Evolutionary conservation across 2,329 filamentous ascomycete species (phyloP).

Genomic region (Nothophoma quercina): DNA sequence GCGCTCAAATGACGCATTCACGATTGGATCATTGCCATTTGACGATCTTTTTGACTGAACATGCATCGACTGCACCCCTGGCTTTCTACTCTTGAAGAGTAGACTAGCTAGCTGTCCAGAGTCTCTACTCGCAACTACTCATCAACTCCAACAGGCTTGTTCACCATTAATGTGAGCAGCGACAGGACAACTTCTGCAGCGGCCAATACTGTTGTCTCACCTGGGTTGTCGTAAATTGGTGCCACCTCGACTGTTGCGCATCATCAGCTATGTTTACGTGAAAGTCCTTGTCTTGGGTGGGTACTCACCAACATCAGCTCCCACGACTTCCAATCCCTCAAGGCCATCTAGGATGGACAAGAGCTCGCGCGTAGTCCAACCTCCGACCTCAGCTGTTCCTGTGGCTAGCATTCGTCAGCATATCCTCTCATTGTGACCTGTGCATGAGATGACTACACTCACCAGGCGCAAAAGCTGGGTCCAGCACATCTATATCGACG

Average conservation of each 20-base stretch:
- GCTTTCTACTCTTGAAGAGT: not conserved
- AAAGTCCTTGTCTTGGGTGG: too few relatives aligned
- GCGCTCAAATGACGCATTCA: not conserved
- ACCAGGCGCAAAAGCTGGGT: constrained; percentile 64
- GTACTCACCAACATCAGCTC: constrained; percentile 62
- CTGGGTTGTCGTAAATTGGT: constrained; percentile 67
- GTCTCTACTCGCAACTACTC: not conserved
- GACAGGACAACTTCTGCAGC: constrained; percentile 64
- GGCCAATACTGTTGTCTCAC: constrained; percentile 64
- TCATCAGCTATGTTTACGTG: too few relatives aligned
- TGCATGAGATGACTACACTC: too few relatives aligned
- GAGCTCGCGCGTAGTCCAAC: constrained; percentile 68
- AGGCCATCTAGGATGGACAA: constrained; percentile 66
- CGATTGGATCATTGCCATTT: constrained; percentile 7
- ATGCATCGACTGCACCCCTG: not conserved
- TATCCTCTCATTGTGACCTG: not conserved
- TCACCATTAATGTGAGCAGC: constrained; percentile 58
- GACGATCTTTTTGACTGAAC: not conserved
- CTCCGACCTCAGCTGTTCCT: constrained; percentile 68
- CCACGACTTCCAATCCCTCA: constrained; percentile 64
- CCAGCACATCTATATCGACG: constrained; percentile 65
- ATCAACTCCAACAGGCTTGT: constrained; percentile 44
- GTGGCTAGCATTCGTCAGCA: constrained; percentile 52
- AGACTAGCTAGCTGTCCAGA: too few relatives aligned
- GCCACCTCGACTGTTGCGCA: constrained; percentile 66